A percentile compares a stretch with the other conserved stretches of the same genome.
Evolutionary conservation across 1,139 yeast genomes (phyloP).

Genomic region (Hyphopichia wangnamkhiaoensis): DNA sequence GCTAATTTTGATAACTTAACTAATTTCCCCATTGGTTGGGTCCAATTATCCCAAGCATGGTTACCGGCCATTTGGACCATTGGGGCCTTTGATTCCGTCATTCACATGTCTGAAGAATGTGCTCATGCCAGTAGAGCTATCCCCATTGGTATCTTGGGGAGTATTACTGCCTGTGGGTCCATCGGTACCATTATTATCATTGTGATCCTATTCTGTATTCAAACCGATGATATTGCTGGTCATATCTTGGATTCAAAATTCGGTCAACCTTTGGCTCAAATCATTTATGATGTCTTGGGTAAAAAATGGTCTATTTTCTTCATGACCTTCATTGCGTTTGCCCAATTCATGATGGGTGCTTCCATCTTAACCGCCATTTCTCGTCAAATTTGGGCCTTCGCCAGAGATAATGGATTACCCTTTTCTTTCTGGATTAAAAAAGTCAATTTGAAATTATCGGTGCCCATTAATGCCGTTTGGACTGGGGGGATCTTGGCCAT

Average conservation of each 20-base stretch:
- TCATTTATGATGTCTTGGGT: conserved; percentile 24
- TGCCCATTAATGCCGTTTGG: conserved; percentile 57
- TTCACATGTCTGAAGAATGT: conserved; percentile 35
- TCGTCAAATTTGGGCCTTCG: conserved; percentile 19
- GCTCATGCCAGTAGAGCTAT: conserved; percentile 25
- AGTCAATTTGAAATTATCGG: conserved; percentile 48
- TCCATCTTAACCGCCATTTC: conserved; percentile 22
- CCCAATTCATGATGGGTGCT: conserved; percentile 27
- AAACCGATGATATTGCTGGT: conserved; percentile 18
- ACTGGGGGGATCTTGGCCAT: conserved; percentile 46
- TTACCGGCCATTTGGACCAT: conserved; percentile 36
- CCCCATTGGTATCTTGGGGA: conserved; percentile 29
- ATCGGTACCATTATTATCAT: conserved; percentile 22
- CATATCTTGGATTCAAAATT: conserved; percentile 16
- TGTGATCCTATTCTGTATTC: conserved; percentile 20
- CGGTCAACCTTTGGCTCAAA: conserved; percentile 27
- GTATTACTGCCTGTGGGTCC: conserved; percentile 23
- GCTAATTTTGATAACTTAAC: conserved; percentile 17
- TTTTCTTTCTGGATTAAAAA: conserved; percentile 45
- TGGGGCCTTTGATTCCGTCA: conserved; percentile 33
- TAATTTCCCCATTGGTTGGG: conserved; percentile 12
- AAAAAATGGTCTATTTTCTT: conserved; percentile 24
- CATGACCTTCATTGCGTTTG: conserved; percentile 23
- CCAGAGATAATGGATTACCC: conserved; percentile 21
- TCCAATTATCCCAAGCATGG: conserved; percentile 22